phyloP scores from a whole-genome alignment of 441 rosid genomes.

The Erodium chrysanthum region DNA sequence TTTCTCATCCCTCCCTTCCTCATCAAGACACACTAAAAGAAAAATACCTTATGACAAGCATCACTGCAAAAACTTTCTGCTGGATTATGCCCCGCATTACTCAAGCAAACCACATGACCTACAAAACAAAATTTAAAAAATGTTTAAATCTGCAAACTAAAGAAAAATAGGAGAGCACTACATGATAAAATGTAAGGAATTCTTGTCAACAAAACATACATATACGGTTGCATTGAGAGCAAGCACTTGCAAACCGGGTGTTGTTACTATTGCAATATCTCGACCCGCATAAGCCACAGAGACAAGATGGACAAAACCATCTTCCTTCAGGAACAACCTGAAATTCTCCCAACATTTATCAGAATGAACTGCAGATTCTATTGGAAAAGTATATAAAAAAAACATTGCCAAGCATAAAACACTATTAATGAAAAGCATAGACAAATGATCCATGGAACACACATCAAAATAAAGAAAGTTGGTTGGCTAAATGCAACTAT shows the following conservation, averaged over 20 bases:
- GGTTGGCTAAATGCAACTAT: too few species aligned
- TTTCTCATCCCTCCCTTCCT: too few species aligned
- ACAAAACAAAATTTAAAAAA: slow-evolving; percentile 13
- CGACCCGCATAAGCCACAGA: slow-evolving; percentile 34
- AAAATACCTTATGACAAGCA: slow-evolving; percentile 31
- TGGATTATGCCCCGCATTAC: slow-evolving; percentile 21
- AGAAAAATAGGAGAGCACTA: slow-evolving; percentile 1
- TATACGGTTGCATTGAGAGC: slow-evolving; percentile 31
- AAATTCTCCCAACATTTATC: slow-evolving; percentile 14
- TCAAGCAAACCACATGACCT: slow-evolving; percentile 35
- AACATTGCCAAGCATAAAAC: background rate
- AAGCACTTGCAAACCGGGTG: slow-evolving; percentile 19
- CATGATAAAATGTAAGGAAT: background rate
- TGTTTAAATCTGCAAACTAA: background rate
- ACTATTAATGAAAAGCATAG: background rate
- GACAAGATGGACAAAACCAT: slow-evolving; percentile 38
- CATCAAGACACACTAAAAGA: too few species aligned
- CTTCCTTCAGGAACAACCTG: slow-evolving; percentile 25
- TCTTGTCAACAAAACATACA: slow-evolving; percentile 24
- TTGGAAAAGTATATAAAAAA: background rate
- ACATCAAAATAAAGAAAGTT: too few species aligned
- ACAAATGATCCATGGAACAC: too few species aligned
- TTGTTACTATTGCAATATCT: slow-evolving; percentile 20
- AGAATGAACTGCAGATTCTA: slow-evolving; percentile 1
- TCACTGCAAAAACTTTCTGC: slow-evolving; percentile 26